These are phyloP conservation scores for Agaricus blazei DNA, from an alignment of 768 basidiomycete species.

Conservation along the genomic window DNA sequence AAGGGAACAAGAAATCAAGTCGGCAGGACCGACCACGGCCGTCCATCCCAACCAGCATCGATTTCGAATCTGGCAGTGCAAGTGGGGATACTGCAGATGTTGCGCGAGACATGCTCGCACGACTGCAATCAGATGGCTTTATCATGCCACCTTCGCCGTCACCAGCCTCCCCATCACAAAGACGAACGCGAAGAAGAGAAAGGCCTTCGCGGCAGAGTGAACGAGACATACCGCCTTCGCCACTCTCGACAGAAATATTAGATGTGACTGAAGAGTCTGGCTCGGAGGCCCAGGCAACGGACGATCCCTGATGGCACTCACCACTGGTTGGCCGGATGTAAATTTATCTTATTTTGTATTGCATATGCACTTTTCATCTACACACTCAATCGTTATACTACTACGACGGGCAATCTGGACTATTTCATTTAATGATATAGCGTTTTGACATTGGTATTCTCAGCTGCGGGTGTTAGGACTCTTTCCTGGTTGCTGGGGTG, in stretches of 20 bases:
- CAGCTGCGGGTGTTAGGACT: too few relatives aligned
- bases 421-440: neutral
- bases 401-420: neutral
- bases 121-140: slow-evolving; percentile 69
- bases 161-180: slow-evolving; percentile 32
- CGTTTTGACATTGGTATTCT: too few relatives aligned
- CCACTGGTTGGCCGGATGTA: slow-evolving; percentile 3
- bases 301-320: neutral
- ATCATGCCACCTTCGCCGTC: slow-evolving; percentile 47
- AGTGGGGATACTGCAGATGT: slow-evolving; percentile 47
- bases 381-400: slow-evolving; percentile 4
- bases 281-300: slow-evolving; percentile 12
- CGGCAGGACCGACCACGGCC: slow-evolving; percentile 25
- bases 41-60: slow-evolving; percentile 28
- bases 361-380: slow-evolving; percentile 8
- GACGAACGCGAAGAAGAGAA: slow-evolving; percentile 34
- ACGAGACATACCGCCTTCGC: slow-evolving; percentile 26
- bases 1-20: slow-evolving; percentile 49
- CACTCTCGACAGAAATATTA: slow-evolving; percentile 26
- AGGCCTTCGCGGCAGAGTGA: slow-evolving; percentile 16
- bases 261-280: slow-evolving; percentile 20
- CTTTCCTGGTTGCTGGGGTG: too few relatives aligned
- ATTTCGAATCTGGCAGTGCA: slow-evolving; percentile 26
- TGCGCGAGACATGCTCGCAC: slow-evolving; percentile 73
- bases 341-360: slow-evolving; percentile 14